Percentiles rank a stretch among this genome's conserved stretches.
These are phyloP conservation scores for Aspergillus latus DNA, from an alignment of 2,329 filamentous ascomycete species.

Conservation along the genomic window DNA sequence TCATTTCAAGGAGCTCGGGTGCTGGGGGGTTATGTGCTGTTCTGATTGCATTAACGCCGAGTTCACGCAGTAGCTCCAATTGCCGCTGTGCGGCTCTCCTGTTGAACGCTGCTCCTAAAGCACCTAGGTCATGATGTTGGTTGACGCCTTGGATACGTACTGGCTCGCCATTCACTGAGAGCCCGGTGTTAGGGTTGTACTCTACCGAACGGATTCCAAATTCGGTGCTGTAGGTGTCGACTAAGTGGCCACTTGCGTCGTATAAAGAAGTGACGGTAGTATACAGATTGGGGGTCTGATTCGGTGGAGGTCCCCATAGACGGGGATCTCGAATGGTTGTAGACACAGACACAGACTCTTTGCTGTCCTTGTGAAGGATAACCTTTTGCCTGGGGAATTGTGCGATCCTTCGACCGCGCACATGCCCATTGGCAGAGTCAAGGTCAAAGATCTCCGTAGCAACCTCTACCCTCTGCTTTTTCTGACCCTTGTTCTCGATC, in stretches of 20 bases:
- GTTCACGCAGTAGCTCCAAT: conserved; percentile 1
- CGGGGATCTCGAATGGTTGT: background rate
- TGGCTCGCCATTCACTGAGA: background rate
- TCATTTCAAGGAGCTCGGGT: conserved; percentile 4
- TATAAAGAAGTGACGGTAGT: background rate
- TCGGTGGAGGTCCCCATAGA: conserved; percentile 1
- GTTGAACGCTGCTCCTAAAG: conserved; percentile 5
- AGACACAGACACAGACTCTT: background rate
- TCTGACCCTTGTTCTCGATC: background rate
- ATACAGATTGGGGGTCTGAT: background rate
- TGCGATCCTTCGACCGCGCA: background rate
- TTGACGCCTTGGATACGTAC: conserved; percentile 6
- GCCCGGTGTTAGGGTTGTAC: background rate
- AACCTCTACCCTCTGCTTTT: background rate
- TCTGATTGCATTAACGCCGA: conserved; percentile 8
- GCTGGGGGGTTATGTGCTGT: conserved; percentile 11
- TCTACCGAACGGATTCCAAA: background rate
- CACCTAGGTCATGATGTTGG: conserved; percentile 9
- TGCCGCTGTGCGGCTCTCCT: conserved; percentile 1
- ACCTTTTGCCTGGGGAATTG: background rate
- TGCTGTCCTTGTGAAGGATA: background rate
- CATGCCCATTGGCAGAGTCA: background rate
- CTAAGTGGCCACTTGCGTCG: background rate
- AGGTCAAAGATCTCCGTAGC: background rate
- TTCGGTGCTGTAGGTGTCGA: background rate